phyloP scores from a whole-genome alignment of 2,329 filamentous ascomycete genomes.

The Knoxdaviesia proteae region DNA sequence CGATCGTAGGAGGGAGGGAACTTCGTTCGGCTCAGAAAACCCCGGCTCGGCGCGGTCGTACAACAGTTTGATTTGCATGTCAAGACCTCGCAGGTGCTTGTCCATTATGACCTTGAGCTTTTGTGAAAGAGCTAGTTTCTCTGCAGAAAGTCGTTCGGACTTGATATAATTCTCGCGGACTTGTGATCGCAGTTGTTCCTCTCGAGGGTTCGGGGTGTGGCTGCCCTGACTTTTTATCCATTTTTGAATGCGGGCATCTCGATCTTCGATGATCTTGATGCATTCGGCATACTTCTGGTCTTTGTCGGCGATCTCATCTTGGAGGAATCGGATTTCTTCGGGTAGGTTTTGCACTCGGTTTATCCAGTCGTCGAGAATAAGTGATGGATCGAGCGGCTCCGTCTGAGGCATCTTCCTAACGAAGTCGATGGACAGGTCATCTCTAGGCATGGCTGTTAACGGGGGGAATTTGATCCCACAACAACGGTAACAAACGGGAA shows the following conservation, averaged over 20 bases:
- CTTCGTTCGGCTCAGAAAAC: slow-evolving; percentile 39
- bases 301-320: slow-evolving; percentile 67
- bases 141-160: slow-evolving; percentile 49
- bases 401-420: slow-evolving; percentile 42
- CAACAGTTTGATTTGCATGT: slow-evolving; percentile 39
- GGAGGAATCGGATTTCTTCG: slow-evolving; percentile 63
- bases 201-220: slow-evolving; percentile 53
- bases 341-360: slow-evolving; percentile 58
- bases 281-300: slow-evolving; percentile 52
- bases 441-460: slow-evolving; percentile 52
- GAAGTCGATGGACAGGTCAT: slow-evolving; percentile 52
- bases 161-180: slow-evolving; percentile 48
- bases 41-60: slow-evolving; percentile 40
- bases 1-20: slow-evolving; percentile 39
- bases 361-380: slow-evolving; percentile 62
- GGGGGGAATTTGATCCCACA: neutral
- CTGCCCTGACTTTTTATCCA: slow-evolving; percentile 62
- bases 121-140: slow-evolving; percentile 51
- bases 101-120: slow-evolving; percentile 40
- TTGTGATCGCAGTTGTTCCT: slow-evolving; percentile 43
- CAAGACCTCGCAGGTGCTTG: slow-evolving; percentile 41
- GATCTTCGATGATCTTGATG: slow-evolving; percentile 45
- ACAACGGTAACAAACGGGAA: neutral
- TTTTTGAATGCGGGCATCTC: slow-evolving; percentile 58
- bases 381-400: slow-evolving; percentile 41